These are phyloP conservation scores for Acacia pycnantha DNA, from an alignment of 331 rosid genomes.

Conservation along the genomic window DNA sequence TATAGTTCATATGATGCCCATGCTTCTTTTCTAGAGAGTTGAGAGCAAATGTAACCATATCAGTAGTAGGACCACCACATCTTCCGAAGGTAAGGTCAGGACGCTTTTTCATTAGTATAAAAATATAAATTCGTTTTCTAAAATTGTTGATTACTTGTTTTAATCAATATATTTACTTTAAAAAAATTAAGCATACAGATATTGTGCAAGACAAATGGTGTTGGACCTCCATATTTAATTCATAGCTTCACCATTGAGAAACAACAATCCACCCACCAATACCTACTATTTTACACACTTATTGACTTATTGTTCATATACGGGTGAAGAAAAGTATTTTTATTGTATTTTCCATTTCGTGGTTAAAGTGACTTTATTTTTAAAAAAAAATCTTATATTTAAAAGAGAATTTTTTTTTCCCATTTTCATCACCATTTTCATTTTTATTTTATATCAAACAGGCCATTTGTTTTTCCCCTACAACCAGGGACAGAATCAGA, in stretches of 20 bases:
- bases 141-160: background rate
- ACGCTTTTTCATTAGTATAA: background rate
- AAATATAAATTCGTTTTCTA: too few relatives aligned
- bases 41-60: background rate
- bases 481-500: too few relatives aligned
- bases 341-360: background rate
- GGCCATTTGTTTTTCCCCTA: background rate
- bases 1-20: background rate
- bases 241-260: too few relatives aligned
- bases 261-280: background rate
- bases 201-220: too few relatives aligned
- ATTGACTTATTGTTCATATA: background rate
- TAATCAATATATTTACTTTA: too few relatives aligned
- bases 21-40: background rate
- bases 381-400: too few relatives aligned
- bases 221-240: too few relatives aligned
- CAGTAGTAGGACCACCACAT: background rate
- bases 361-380: too few relatives aligned
- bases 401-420: background rate
- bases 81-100: background rate
- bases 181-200: too few relatives aligned
- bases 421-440: background rate
- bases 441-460: too few relatives aligned
- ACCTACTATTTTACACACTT: background rate
- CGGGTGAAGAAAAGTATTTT: background rate